Evolutionary conservation across 148 eudicot species (phyloP), one percentile per base, ranked within the genome.

Genomic region (Camellia sinensis): DNA sequence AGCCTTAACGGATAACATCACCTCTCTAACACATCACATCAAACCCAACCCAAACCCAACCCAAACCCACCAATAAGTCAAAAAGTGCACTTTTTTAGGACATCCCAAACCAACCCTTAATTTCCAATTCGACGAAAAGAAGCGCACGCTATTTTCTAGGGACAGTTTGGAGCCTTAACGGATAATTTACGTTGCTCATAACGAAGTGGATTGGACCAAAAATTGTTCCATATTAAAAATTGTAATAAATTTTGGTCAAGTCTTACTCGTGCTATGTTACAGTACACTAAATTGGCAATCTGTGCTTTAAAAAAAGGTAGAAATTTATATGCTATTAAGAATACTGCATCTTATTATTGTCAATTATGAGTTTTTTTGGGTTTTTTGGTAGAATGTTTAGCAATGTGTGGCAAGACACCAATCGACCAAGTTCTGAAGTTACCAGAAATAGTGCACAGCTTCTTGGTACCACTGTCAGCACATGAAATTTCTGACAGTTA

Each of bases 381-480:
- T 37, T 11, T 43, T 60, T 43, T 14, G 69, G 19, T 54, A 14
- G 11, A 64, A 9, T 68, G 29, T 73, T 75, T 46, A 67, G 56
- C 64, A 56, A 62, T 75, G 77, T 81, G 69, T 57, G 79, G 60
- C 86, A 78, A 83, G 86, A 73, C 85, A 85, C 75, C 87, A 78
- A 85, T 43, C 84, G 68, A 85, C 88, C 84, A 83, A 85, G 83
- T 85, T 83, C 86, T 83, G 83, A 85, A 83, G 87, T 87, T 85
- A 87, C 90, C 90, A 79, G 83, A 79, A 60, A 74, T 43, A 67
- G 79, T 61, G 81, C 77, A 77, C 80, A 68, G 84, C 86, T 67
- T 78, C 83, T 81, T 76, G 81, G 84, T 75, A 83, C 77, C 60
- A 82, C 71, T 76, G 82, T 83, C 85, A 46, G 71, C 81, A 71